A percentile compares a stretch with the other conserved stretches of the same genome.
Conservation (phyloP, 768 basidiomycete species). For the Trametes cingulata region DNA sequence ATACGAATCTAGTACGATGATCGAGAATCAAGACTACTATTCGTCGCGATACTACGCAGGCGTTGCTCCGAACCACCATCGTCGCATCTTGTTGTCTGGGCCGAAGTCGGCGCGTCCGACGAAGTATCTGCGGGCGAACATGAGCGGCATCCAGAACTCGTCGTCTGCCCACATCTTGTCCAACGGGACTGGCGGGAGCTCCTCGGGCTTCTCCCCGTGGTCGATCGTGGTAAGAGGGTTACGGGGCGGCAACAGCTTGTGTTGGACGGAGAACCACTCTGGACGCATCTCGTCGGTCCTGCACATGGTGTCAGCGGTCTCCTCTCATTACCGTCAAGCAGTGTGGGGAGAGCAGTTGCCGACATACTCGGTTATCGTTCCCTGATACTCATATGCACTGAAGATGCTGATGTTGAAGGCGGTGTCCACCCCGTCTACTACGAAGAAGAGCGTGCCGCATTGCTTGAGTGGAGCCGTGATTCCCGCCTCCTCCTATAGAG, state of each 20-base stretch:
- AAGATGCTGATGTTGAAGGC: constrained; percentile 77
- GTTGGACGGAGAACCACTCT: constrained; percentile 62
- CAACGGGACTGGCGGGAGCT: constrained; percentile 54
- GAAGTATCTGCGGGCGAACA: constrained; percentile 45
- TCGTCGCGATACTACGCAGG: not conserved
- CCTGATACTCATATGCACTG: constrained; percentile 59
- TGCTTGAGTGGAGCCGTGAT: constrained; percentile 65
- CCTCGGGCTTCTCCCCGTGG: not conserved
- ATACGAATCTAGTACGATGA: not conserved
- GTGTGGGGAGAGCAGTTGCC: not conserved
- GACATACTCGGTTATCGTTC: constrained; percentile 65
- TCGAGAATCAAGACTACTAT: too few relatives aligned
- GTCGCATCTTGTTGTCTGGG: constrained; percentile 28
- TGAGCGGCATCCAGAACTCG: constrained; percentile 64
- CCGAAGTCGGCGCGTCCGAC: constrained; percentile 51
- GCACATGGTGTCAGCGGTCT: not conserved
- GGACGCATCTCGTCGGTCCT: constrained; percentile 91
- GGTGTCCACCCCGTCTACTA: constrained; percentile 50
- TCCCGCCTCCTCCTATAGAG: constrained; percentile 76
- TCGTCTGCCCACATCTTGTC: constrained; percentile 66
- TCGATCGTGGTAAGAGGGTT: not conserved
- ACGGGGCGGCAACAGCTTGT: constrained; percentile 15
- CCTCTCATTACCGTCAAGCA: too few relatives aligned
- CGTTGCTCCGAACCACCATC: constrained; percentile 38
- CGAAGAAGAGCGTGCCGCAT: constrained; percentile 67